These are phyloP conservation scores for Microdochium nivale DNA, from an alignment of 2,329 filamentous ascomycete species.

Conservation along the genomic window DNA sequence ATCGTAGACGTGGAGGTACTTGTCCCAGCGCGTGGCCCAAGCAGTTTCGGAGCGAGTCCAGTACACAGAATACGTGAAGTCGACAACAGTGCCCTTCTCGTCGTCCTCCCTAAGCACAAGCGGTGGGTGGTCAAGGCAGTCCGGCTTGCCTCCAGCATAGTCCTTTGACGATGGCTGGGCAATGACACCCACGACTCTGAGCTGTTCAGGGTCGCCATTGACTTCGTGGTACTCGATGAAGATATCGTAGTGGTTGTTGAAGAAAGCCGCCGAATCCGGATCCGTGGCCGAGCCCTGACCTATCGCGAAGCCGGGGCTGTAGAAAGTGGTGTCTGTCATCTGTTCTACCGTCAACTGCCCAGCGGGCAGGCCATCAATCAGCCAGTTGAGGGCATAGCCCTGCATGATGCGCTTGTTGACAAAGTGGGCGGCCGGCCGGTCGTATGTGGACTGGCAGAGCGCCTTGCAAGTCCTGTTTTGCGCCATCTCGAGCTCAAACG, in stretches of 20 bases:
- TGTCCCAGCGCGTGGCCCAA: conserved; percentile 98
- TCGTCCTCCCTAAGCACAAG: conserved; percentile 58
- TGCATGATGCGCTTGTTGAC: conserved; percentile 76
- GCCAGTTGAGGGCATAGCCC: conserved; percentile 89
- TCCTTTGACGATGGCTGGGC: conserved; percentile 74
- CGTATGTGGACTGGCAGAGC: conserved; percentile 61
- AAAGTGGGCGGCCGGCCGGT: conserved; percentile 61
- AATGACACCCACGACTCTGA: conserved; percentile 83
- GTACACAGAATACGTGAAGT: conserved; percentile 87
- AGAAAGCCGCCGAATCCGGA: conserved; percentile 45
- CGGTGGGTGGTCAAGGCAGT: conserved; percentile 53
- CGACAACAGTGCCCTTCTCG: conserved; percentile 51
- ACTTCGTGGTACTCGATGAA: conserved; percentile 86
- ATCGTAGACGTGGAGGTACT: conserved; percentile 94
- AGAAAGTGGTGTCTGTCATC: conserved; percentile 69
- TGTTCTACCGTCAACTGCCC: conserved; percentile 75
- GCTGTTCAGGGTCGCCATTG: conserved; percentile 54
- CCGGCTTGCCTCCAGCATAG: conserved; percentile 41
- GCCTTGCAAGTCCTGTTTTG: conserved; percentile 81
- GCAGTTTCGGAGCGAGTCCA: conserved; percentile 79
- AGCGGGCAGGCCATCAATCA: conserved; percentile 88
- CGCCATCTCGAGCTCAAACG: conserved; percentile 81
- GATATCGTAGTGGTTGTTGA: conserved; percentile 97
- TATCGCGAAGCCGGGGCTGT: conserved; percentile 84
- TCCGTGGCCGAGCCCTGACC: conserved; percentile 40